phyloP scores from a whole-genome alignment of 768 basidiomycete genomes.

The Gautieria morchelliformis region DNA sequence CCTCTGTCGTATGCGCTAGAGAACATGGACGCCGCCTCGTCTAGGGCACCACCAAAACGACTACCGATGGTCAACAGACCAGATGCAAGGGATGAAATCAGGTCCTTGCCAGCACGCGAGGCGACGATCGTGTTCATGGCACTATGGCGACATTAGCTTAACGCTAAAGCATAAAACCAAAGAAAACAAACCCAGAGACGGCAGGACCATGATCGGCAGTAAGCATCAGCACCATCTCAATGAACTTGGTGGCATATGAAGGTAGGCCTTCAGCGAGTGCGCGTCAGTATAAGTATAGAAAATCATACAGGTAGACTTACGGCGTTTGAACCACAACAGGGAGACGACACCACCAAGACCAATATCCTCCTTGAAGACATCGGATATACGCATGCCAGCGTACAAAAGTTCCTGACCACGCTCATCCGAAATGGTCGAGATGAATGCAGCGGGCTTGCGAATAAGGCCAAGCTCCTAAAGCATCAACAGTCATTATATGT shows the following conservation, averaged over 20 bases:
- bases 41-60: constrained; percentile 97
- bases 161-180: not conserved
- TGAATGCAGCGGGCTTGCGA: constrained; percentile 97
- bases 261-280: constrained; percentile 42
- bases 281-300: not conserved
- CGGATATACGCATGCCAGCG: constrained; percentile 97
- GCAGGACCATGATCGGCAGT: constrained; percentile 98
- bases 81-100: constrained; percentile 92
- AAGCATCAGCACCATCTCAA: constrained; percentile 99
- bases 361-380: constrained; percentile 97
- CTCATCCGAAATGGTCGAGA: constrained; percentile 99
- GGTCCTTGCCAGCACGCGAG: constrained; percentile 96
- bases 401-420: constrained; percentile 97
- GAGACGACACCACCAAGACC: constrained; percentile 95
- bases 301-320: constrained; percentile 9
- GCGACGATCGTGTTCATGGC: constrained; percentile 99
- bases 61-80: constrained; percentile 97
- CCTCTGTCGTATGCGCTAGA: constrained; percentile 84
- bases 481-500: not conserved
- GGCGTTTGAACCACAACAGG: constrained; percentile 97
- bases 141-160: constrained; percentile 20
- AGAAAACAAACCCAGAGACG: constrained; percentile 55
- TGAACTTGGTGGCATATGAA: constrained; percentile 92
- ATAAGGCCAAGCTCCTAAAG: constrained; percentile 80
- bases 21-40: constrained; percentile 96